These are phyloP conservation scores for Apiotrichum sp. DNA, from an alignment of 1,284 basidiomycete species.

Conservation along the genomic window DNA sequence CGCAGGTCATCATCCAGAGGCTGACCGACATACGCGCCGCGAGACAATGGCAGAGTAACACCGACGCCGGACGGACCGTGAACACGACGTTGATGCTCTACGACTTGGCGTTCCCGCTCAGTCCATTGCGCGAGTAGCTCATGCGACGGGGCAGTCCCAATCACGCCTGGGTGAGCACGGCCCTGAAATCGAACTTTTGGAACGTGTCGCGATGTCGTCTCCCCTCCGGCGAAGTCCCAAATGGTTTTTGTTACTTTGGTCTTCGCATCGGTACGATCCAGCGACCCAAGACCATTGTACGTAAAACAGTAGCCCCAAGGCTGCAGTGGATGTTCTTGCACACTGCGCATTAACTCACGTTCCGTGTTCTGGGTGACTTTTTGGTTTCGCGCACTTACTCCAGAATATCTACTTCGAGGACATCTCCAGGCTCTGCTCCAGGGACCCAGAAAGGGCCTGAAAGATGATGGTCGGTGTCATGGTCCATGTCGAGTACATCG, in stretches of 20 bases:
- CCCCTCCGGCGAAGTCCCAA: constrained; percentile 70
- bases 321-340: constrained; percentile 65
- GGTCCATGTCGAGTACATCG: constrained; percentile 25
- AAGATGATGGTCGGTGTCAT: constrained; percentile 62
- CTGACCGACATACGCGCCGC: constrained; percentile 62
- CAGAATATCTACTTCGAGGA: constrained; percentile 67
- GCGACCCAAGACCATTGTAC: constrained; percentile 18
- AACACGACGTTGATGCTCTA: constrained; percentile 51
- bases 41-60: constrained; percentile 58
- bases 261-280: constrained; percentile 6
- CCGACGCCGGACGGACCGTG: constrained; percentile 51
- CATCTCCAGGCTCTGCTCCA: constrained; percentile 70
- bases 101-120: constrained; percentile 62
- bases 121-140: constrained; percentile 70
- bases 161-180: constrained; percentile 67
- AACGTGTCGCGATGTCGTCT: constrained; percentile 65
- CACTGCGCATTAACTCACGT: constrained; percentile 34
- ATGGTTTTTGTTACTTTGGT: constrained; percentile 68
- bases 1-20: constrained; percentile 52
- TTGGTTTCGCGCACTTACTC: constrained; percentile 41
- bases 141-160: constrained; percentile 66
- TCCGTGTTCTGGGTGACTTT: too few relatives aligned
- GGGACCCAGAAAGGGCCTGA: constrained; percentile 68
- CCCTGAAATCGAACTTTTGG: constrained; percentile 73
- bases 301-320: constrained; percentile 69